phyloP scores from a whole-genome alignment of 1,284 basidiomycete genomes.

The Microbotryum violaceum region DNA sequence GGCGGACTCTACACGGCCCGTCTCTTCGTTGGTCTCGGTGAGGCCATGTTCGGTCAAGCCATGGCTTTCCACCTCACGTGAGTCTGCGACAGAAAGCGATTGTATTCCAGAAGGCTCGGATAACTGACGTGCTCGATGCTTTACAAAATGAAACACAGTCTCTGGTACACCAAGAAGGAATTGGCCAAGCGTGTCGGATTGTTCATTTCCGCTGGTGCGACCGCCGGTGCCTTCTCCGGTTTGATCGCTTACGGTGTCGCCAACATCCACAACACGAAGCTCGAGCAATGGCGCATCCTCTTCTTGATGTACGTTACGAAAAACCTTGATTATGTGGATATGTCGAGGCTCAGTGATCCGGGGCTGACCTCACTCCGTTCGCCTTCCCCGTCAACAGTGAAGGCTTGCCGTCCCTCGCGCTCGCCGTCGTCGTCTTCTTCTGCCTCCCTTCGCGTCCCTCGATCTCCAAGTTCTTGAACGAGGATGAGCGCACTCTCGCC shows the following conservation, averaged over 20 bases:
- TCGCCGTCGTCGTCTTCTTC: constrained; percentile 58
- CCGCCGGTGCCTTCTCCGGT: constrained; percentile 46
- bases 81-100: no score
- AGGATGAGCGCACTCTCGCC: constrained; percentile 63
- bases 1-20: constrained; percentile 41
- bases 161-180: constrained; percentile 44
- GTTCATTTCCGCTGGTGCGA: constrained; percentile 44
- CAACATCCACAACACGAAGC: constrained; percentile 35
- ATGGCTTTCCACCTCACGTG: not conserved
- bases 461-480: constrained; percentile 59
- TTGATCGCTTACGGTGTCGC: constrained; percentile 40
- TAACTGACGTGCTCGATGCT: no score
- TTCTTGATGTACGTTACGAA: constrained; percentile 46
- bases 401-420: constrained; percentile 59
- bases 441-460: constrained; percentile 71
- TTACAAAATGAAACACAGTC: not conserved
- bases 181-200: constrained; percentile 44
- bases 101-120: no score
- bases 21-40: constrained; percentile 43
- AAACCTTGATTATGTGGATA: constrained; percentile 4
- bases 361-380: no score
- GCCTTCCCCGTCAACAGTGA: constrained; percentile 45
- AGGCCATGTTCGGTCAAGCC: constrained; percentile 13
- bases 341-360: no score
- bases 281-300: constrained; percentile 30